Conservation (phyloP, 2,329 filamentous ascomycete genomes). For the Acephala macrosclerotiorum region DNA sequence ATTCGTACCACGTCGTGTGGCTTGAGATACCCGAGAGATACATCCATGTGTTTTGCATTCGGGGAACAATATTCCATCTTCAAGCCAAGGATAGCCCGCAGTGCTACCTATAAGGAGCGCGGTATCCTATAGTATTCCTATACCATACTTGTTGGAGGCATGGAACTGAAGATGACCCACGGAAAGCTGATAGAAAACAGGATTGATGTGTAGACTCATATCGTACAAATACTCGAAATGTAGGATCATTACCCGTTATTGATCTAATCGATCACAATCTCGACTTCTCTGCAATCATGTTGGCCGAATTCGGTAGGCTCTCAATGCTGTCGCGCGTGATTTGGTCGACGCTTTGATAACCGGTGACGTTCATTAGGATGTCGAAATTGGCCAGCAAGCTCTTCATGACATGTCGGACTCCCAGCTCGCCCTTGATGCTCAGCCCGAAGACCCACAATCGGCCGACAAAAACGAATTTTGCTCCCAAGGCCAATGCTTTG, state of each 20-base stretch:
- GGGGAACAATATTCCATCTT: neutral
- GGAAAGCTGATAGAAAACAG: neutral
- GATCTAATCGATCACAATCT: constrained; percentile 29
- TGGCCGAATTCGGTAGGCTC: constrained; percentile 51
- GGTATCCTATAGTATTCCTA: neutral
- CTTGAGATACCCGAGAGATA: neutral
- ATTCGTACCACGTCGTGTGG: constrained; percentile 1
- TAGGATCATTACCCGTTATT: neutral
- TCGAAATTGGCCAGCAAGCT: constrained; percentile 67
- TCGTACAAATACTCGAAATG: neutral
- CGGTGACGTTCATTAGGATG: constrained; percentile 66
- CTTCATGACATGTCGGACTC: constrained; percentile 68
- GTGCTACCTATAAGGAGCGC: neutral
- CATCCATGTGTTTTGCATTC: neutral
- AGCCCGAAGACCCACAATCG: constrained; percentile 67
- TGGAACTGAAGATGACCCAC: neutral
- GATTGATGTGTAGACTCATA: neutral
- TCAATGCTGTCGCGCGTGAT: constrained; percentile 54
- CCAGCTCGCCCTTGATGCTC: constrained; percentile 65
- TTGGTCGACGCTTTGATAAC: constrained; percentile 59
- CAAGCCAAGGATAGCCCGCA: neutral
- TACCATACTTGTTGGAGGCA: too few species aligned
- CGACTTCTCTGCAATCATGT: constrained; percentile 47
- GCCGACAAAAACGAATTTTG: constrained; percentile 68
- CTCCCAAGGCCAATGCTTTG: constrained; percentile 67